A percentile compares a stretch with the other conserved stretches of the same genome.
phyloP scores from a whole-genome alignment of 2,329 filamentous ascomycete species.

The Alternaria metachromatica region DNA sequence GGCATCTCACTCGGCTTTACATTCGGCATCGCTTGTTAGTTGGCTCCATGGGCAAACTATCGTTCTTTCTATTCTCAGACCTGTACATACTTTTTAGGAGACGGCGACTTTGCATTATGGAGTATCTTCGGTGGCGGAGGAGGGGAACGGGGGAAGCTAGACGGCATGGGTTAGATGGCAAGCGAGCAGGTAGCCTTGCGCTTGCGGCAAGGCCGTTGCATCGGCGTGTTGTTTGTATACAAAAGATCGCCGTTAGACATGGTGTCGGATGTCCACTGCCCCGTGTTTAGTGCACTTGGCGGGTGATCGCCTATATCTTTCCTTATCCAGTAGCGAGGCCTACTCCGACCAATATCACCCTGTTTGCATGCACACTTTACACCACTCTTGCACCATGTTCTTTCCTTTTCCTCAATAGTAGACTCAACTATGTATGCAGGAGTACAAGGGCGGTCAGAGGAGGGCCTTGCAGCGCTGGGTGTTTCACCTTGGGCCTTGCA shows the following conservation, averaged over 20 bases:
- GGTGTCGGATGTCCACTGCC: background rate
- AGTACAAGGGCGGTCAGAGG: background rate
- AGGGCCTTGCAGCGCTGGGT: background rate
- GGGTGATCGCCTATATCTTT: background rate
- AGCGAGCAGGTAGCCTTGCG: background rate
- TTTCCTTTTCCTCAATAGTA: background rate
- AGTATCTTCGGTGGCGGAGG: background rate
- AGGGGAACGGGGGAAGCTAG: background rate
- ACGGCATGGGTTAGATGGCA: background rate
- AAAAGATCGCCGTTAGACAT: background rate
- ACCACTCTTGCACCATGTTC: background rate
- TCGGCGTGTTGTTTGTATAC: background rate
- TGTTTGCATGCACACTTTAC: background rate
- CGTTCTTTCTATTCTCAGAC: background rate
- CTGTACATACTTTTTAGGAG: background rate
- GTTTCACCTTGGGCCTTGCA: background rate
- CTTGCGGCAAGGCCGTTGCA: background rate
- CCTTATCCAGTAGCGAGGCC: background rate
- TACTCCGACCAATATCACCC: background rate
- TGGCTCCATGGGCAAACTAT: background rate
- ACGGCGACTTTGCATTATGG: background rate
- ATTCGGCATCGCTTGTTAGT: background rate
- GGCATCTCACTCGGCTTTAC: background rate
- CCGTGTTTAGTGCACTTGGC: constrained; percentile 1
- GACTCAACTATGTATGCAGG: background rate